Conservation (phyloP, 2,329 filamentous ascomycete species). For the Neonectria coccinea region DNA sequence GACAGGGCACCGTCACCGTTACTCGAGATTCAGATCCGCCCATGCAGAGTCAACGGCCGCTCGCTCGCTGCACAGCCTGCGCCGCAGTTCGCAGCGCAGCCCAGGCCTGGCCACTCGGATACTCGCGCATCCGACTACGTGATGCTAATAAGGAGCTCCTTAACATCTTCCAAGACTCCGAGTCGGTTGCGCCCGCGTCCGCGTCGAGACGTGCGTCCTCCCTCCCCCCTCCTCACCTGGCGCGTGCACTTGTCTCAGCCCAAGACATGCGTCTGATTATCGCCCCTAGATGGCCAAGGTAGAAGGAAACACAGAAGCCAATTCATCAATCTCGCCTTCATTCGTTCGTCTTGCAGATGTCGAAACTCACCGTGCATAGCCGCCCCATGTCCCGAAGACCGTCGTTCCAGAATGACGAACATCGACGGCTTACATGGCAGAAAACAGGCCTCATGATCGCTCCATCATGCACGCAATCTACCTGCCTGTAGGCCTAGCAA, state of each 20-base stretch:
- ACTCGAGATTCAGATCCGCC: conserved; percentile 1
- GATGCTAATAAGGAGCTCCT: conserved; percentile 1
- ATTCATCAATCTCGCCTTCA: neutral
- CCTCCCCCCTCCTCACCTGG: neutral
- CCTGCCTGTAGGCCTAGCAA: too few relatives aligned
- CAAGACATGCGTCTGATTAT: conserved; percentile 31
- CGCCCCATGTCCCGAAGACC: conserved; percentile 5
- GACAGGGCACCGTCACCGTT: neutral
- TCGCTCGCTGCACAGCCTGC: neutral
- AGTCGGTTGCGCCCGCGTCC: conserved; percentile 4
- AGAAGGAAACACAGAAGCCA: conserved; percentile 4
- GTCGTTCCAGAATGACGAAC: conserved; percentile 22
- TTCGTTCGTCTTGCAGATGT: conserved; percentile 10
- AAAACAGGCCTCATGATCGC: neutral
- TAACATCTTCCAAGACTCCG: neutral
- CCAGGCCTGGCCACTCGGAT: conserved; percentile 18
- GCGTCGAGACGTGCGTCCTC: conserved; percentile 11
- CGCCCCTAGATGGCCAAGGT: neutral
- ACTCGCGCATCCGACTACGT: conserved; percentile 18
- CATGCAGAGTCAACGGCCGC: neutral
- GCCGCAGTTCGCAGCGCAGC: neutral
- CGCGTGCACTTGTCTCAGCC: conserved; percentile 32
- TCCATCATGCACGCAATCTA: neutral
- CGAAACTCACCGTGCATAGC: conserved; percentile 2
- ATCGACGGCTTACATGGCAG: neutral